phyloP scores from a whole-genome alignment of 345 rosid genomes.

The Adansonia digitata region DNA sequence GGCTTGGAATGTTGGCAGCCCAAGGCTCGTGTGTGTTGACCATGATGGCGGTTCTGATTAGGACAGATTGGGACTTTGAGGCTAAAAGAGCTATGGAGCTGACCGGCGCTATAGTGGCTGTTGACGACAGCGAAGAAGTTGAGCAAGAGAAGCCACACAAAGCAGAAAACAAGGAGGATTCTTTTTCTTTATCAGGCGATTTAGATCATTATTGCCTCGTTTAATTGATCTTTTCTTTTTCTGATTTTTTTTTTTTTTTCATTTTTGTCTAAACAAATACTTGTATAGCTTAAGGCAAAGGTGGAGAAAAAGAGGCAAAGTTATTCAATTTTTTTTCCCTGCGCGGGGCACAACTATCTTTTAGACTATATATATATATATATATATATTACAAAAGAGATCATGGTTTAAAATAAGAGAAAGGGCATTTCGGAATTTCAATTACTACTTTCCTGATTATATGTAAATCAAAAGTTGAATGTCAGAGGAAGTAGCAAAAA shows the following conservation, averaged over 20 bases:
- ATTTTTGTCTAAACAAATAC: not conserved
- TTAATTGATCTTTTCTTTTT: not conserved
- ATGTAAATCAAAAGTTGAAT: not conserved
- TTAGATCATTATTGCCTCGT: constrained; percentile 18
- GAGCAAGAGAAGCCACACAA: constrained; percentile 22
- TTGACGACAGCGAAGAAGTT: constrained; percentile 23
- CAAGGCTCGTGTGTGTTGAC: constrained; percentile 52
- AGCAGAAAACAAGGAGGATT: constrained; percentile 36
- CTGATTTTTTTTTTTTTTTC: not conserved
- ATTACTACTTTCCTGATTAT: not conserved
- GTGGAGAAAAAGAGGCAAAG: not conserved
- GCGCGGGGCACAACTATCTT: not conserved
- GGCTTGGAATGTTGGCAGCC: constrained; percentile 71
- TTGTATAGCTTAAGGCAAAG: not conserved
- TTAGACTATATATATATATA: not conserved
- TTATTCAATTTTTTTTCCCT: not conserved
- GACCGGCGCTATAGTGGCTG: constrained; percentile 19
- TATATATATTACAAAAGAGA: no score
- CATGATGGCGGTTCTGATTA: constrained; percentile 53
- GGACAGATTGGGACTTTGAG: constrained; percentile 58
- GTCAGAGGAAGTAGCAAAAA: constrained; percentile 9
- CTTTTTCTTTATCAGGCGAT: constrained; percentile 16
- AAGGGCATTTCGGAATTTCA: no score
- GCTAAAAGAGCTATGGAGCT: constrained; percentile 50
- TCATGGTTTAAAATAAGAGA: no score